phyloP scores from a whole-genome alignment of 2,329 filamentous ascomycete genomes.

The Penicillium sp. region DNA sequence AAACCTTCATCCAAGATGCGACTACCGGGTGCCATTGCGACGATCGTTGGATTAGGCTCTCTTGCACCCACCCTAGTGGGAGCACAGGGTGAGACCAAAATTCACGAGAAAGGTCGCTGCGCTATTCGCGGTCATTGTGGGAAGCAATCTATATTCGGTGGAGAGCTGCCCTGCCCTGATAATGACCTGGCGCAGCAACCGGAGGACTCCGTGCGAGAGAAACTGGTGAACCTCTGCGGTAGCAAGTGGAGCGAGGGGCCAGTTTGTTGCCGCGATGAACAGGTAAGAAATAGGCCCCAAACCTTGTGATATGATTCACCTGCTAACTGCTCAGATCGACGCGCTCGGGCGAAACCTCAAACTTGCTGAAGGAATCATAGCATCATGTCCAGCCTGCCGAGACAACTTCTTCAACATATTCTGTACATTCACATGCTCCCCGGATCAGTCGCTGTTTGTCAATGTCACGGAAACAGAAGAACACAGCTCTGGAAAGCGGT shows the following conservation, averaged over 20 bases:
- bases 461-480: conserved; percentile 78
- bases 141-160: conserved; percentile 85
- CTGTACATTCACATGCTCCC: conserved; percentile 97
- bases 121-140: conserved; percentile 91
- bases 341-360: conserved; percentile 80
- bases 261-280: conserved; percentile 80
- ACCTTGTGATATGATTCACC: too few relatives aligned
- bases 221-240: conserved; percentile 84
- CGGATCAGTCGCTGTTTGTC: conserved; percentile 91
- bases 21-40: conserved; percentile 28
- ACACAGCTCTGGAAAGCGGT: conserved; percentile 53
- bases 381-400: conserved; percentile 93
- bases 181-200: conserved; percentile 80
- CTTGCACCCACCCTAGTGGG: conserved; percentile 26
- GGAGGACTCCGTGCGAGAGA: conserved; percentile 68
- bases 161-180: conserved; percentile 87
- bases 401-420: conserved; percentile 99
- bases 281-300: conserved; percentile 50
- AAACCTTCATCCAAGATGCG: conserved; percentile 27
- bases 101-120: conserved; percentile 84
- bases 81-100: conserved; percentile 45
- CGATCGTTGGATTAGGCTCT: conserved; percentile 30
- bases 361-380: conserved; percentile 84
- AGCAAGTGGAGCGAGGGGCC: conserved; percentile 79
- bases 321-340: conserved; percentile 59